These are phyloP conservation scores for Endocarpon pusillum DNA, from an alignment of 495 filamentous ascomycete genomes.

Conservation along the genomic window DNA sequence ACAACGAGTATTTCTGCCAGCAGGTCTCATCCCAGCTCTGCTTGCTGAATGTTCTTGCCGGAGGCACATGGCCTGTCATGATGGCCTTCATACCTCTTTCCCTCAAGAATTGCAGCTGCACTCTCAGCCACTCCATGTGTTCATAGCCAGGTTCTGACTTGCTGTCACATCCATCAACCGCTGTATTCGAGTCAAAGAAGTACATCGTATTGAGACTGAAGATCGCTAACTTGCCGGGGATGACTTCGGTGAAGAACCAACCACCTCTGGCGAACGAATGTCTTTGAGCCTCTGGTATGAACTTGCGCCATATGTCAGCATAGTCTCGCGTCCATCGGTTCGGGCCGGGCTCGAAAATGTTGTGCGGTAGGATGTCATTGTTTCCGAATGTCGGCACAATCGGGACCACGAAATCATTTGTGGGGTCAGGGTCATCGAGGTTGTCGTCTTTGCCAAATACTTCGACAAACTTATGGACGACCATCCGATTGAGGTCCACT, in stretches of 20 bases:
- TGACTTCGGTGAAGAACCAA: slow-evolving; percentile 87
- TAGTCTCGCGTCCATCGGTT: slow-evolving; percentile 68
- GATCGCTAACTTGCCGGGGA: slow-evolving; percentile 70
- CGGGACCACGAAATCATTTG: slow-evolving; percentile 49
- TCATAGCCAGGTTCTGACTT: slow-evolving; percentile 73
- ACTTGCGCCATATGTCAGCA: slow-evolving; percentile 55
- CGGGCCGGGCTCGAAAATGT: slow-evolving; percentile 73
- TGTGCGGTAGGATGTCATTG: slow-evolving; percentile 95
- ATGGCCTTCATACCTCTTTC: slow-evolving; percentile 85
- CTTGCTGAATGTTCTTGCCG: slow-evolving; percentile 69
- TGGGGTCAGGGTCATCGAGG: slow-evolving; percentile 27
- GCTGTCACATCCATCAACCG: slow-evolving; percentile 70
- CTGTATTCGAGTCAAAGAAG: slow-evolving; percentile 83
- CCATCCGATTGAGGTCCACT: slow-evolving; percentile 49
- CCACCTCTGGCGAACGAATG: slow-evolving; percentile 85
- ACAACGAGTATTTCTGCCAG: slow-evolving; percentile 95
- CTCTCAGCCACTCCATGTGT: slow-evolving; percentile 92
- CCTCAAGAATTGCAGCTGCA: slow-evolving; percentile 73
- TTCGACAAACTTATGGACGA: slow-evolving; percentile 60
- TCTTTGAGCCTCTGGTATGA: slow-evolving; percentile 85
- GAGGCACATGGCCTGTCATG: slow-evolving; percentile 84
- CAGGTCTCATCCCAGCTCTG: slow-evolving; percentile 81
- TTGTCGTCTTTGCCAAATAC: slow-evolving; percentile 43
- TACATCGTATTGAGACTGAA: slow-evolving; percentile 96
- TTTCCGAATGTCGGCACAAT: slow-evolving; percentile 87